These are phyloP conservation scores for Neonectria sp. DNA, from an alignment of 2,329 filamentous ascomycete genomes.

Conservation along the genomic window DNA sequence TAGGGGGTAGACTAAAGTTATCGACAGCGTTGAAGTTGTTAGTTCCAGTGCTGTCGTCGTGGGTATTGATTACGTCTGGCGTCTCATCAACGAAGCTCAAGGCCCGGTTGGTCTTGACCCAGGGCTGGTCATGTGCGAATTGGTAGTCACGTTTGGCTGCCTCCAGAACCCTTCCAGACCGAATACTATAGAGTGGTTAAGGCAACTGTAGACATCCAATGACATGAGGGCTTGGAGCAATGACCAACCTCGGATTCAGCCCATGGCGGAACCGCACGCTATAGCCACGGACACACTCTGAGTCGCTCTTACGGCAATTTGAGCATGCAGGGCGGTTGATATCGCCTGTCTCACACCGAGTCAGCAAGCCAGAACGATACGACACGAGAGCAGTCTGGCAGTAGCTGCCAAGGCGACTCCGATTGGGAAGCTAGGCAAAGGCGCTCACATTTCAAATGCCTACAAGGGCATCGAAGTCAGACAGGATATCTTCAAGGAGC, in stretches of 20 bases:
- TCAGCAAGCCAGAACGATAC: conserved; percentile 21
- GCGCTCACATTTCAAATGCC: conserved; percentile 44
- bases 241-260: conserved; percentile 45
- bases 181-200: conserved; percentile 36
- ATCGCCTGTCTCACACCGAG: conserved; percentile 34
- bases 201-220: conserved; percentile 1
- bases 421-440: conserved; percentile 1
- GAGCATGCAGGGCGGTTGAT: conserved; percentile 40
- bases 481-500: background rate
- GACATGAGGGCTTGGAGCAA: background rate
- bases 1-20: conserved; percentile 11
- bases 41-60: conserved; percentile 38
- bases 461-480: conserved; percentile 28
- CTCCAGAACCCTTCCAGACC: conserved; percentile 36
- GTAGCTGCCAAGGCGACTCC: background rate
- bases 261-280: conserved; percentile 49
- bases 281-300: conserved; percentile 48
- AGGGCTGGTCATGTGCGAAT: conserved; percentile 47
- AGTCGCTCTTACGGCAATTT: conserved; percentile 46
- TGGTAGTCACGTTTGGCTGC: conserved; percentile 38
- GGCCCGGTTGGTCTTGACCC: conserved; percentile 46
- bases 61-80: conserved; percentile 47
- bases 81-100: conserved; percentile 51
- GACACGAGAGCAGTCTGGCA: background rate
- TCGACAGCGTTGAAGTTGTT: conserved; percentile 33